These are phyloP conservation scores for Ligustrum vulgare DNA, from an alignment of 257 asterid genomes.

Conservation along the genomic window DNA sequence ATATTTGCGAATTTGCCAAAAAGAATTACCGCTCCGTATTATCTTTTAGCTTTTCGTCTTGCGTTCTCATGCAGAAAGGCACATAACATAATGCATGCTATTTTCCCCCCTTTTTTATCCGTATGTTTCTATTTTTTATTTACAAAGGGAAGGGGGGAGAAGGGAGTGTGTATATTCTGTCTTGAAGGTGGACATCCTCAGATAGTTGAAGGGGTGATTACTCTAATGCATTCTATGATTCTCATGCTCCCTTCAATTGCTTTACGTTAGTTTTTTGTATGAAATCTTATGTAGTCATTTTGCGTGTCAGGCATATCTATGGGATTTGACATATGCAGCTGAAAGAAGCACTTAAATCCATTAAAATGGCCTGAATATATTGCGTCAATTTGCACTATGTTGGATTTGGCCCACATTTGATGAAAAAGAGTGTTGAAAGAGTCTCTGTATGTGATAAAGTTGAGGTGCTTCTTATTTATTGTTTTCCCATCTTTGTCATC, in stretches of 20 bases:
- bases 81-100: background rate
- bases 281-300: slow-evolving; percentile 10
- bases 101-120: background rate
- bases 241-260: background rate
- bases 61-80: slow-evolving; percentile 11
- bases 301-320: no score
- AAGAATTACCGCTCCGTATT: background rate
- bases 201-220: slow-evolving; percentile 90
- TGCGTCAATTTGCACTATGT: slow-evolving; percentile 88
- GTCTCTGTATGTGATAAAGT: slow-evolving; percentile 49
- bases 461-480: slow-evolving; percentile 49
- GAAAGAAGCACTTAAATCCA: no score
- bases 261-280: background rate
- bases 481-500: background rate
- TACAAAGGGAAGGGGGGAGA: no score
- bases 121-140: no score
- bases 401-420: slow-evolving; percentile 92
- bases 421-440: slow-evolving; percentile 62
- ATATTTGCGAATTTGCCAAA: background rate
- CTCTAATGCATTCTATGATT: slow-evolving; percentile 5
- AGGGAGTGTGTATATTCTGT: background rate
- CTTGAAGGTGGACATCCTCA: slow-evolving; percentile 99
- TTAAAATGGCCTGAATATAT: slow-evolving; percentile 41
- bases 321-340: no score
- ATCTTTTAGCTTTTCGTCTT: background rate